Conservation (phyloP, 257 asterid species). For the Solanum piurae region DNA sequence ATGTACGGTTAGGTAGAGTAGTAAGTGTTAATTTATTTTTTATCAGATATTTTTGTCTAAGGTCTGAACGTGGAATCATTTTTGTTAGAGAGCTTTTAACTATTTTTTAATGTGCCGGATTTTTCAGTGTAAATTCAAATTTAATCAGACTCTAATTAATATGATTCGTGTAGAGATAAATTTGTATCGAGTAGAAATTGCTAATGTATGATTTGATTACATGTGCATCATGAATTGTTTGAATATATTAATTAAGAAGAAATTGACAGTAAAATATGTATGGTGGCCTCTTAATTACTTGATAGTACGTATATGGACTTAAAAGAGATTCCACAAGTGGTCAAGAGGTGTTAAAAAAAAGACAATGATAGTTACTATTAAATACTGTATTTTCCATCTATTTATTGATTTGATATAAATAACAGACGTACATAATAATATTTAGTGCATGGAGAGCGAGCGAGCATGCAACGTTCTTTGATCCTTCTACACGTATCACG, state of each 20-base stretch:
- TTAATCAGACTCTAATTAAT: no score
- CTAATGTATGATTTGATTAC: not conserved
- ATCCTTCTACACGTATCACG: not conserved
- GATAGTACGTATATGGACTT: not conserved
- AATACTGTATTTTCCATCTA: no score
- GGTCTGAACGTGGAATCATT: not conserved
- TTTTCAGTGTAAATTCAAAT: no score
- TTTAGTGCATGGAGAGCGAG: not conserved
- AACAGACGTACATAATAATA: not conserved
- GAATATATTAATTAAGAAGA: not conserved
- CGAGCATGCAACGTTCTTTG: not conserved
- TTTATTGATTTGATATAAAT: no score
- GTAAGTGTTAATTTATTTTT: no score
- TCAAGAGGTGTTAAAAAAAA: not conserved
- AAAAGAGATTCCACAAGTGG: not conserved
- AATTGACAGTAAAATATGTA: not conserved
- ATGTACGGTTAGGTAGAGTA: not conserved
- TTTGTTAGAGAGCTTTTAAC: not conserved
- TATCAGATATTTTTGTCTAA: no score
- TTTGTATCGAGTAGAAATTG: no score
- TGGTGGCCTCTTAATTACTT: not conserved
- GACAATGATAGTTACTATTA: not conserved
- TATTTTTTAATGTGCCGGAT: no score
- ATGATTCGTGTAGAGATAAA: no score
- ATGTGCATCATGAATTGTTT: not conserved